Evolutionary conservation across 2,329 filamentous ascomycete genomes (phyloP).

Genomic region (Monosporascus sp.): DNA sequence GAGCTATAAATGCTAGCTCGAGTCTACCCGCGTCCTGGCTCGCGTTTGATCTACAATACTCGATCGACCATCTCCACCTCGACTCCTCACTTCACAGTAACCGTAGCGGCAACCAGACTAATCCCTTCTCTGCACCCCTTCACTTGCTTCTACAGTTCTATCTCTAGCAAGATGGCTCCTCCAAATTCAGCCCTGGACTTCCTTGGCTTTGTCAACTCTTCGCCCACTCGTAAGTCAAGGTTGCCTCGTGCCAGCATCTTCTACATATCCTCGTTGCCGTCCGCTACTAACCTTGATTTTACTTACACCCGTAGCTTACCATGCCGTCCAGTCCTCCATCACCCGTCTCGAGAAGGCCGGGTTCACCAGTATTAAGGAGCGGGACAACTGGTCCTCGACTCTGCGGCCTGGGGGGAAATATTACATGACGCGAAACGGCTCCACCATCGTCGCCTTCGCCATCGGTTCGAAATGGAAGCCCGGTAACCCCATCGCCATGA

Average conservation of each 20-base stretch:
- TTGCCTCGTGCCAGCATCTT: conserved; percentile 4
- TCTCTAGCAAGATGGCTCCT: conserved; percentile 41
- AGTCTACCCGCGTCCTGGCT: not conserved
- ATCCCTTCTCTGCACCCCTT: not conserved
- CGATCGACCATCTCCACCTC: too few relatives aligned
- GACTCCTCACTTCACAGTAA: too few relatives aligned
- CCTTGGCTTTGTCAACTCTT: conserved; percentile 88
- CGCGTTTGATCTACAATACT: not conserved
- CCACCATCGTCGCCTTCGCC: conserved; percentile 87
- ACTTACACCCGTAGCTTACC: conserved; percentile 66
- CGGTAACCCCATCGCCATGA: conserved; percentile 86
- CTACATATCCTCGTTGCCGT: conserved; percentile 3
- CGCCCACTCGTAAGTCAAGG: conserved; percentile 71
- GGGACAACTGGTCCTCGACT: conserved; percentile 77
- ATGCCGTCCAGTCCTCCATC: conserved; percentile 79
- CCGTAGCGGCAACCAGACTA: too few relatives aligned
- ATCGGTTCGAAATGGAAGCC: conserved; percentile 88
- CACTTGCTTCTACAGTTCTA: conserved; percentile 13
- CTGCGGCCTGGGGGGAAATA: conserved; percentile 89
- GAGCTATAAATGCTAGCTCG: not conserved
- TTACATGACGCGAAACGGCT: conserved; percentile 90
- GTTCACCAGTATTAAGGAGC: conserved; percentile 84
- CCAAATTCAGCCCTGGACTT: conserved; percentile 70
- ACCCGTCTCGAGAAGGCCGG: conserved; percentile 74
- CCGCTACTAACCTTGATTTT: conserved; percentile 9